phyloP scores from a whole-genome alignment of 176 grass and related monocot species.

The Eragrostis curvula region DNA sequence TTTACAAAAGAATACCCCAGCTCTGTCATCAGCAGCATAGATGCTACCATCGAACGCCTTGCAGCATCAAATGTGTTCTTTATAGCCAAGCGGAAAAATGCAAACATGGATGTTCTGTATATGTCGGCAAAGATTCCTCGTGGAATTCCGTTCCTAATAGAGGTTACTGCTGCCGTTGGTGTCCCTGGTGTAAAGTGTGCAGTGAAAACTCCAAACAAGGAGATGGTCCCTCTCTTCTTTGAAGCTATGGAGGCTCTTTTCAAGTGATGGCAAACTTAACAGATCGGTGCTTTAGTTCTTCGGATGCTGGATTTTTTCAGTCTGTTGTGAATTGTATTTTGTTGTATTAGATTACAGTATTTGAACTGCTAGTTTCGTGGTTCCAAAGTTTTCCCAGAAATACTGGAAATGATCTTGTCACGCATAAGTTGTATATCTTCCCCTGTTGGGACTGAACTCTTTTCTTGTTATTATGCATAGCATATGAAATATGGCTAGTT shows the following conservation, averaged over 20 bases:
- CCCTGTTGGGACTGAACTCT: not conserved
- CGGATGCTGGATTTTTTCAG: slow-evolving; percentile 15
- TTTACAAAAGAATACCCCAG: slow-evolving; percentile 68
- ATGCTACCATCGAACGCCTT: slow-evolving; percentile 75
- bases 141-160: slow-evolving; percentile 85
- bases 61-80: slow-evolving; percentile 88
- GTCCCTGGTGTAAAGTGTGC: slow-evolving; percentile 89
- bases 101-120: slow-evolving; percentile 87
- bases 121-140: slow-evolving; percentile 67
- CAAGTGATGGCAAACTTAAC: slow-evolving; percentile 46
- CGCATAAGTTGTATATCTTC: slow-evolving; percentile 50
- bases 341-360: slow-evolving; percentile 48
- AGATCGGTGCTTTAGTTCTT: not conserved
- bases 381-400: slow-evolving; percentile 24
- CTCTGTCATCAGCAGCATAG: slow-evolving; percentile 72
- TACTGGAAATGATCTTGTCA: slow-evolving; percentile 26
- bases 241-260: slow-evolving; percentile 85
- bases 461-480: slow-evolving; percentile 40
- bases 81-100: slow-evolving; percentile 88
- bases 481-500: slow-evolving; percentile 30
- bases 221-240: slow-evolving; percentile 83
- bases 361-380: slow-evolving; percentile 40
- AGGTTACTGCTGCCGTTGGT: slow-evolving; percentile 69
- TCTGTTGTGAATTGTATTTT: slow-evolving; percentile 48
- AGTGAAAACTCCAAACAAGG: slow-evolving; percentile 83